phyloP scores from a whole-genome alignment of 257 asterid species.

The Nicotiana noctiflora region DNA sequence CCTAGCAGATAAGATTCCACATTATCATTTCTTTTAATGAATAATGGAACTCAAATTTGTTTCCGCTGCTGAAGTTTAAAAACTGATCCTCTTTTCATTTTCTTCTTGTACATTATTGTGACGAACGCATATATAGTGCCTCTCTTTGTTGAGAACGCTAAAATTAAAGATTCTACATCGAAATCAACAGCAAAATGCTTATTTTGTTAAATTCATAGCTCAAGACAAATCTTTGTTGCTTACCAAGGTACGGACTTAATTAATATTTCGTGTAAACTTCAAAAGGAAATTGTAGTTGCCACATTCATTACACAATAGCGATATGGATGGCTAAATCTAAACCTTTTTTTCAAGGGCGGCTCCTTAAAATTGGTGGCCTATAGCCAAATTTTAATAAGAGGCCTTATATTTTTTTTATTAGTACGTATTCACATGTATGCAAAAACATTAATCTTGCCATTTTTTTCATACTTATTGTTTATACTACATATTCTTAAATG shows the following conservation, averaged over 20 bases:
- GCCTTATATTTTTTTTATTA: too few species aligned
- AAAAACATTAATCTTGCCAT: too few species aligned
- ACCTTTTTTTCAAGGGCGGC: neutral
- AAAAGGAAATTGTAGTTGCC: neutral
- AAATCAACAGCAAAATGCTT: neutral
- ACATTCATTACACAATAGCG: neutral
- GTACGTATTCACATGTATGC: too few species aligned
- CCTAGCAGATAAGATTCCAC: neutral
- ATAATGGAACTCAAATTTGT: neutral
- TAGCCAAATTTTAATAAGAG: too few species aligned
- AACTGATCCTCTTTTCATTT: neutral
- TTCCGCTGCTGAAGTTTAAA: neutral
- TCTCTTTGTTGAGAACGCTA: constrained; percentile 23
- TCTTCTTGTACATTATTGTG: constrained; percentile 3
- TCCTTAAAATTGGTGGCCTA: too few species aligned
- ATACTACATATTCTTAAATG: too few species aligned
- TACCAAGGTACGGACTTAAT: neutral
- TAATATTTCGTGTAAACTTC: neutral
- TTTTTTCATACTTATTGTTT: too few species aligned
- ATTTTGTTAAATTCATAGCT: neutral
- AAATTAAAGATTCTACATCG: neutral
- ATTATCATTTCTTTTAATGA: too few species aligned
- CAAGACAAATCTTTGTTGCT: neutral
- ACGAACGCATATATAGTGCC: constrained; percentile 21
- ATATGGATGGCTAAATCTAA: neutral